A percentile compares a stretch with the other conserved stretches of the same genome.
Evolutionary conservation across 208 protist species (phyloP).

Genomic region (Acanthamoeba royreba): DNA sequence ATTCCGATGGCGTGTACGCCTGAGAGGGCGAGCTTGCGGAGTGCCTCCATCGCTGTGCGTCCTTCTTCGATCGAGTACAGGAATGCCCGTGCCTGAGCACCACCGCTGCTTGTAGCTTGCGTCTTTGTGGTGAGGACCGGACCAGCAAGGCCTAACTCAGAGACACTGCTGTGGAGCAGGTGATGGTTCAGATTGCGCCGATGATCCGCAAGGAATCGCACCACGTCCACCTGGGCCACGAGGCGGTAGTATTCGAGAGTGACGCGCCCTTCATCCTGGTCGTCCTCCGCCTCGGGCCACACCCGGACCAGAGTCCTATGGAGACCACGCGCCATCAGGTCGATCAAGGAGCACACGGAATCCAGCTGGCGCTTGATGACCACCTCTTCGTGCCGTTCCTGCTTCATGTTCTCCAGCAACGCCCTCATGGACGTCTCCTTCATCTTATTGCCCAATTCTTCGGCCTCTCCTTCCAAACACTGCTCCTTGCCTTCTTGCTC

Average conservation of each 20-base stretch:
- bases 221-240: background rate
- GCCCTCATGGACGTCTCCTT: background rate
- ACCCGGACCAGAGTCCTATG: background rate
- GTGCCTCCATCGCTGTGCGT: background rate
- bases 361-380: background rate
- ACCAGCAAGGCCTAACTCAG: background rate
- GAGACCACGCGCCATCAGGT: background rate
- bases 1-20: conserved; percentile 25
- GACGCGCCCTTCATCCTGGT: background rate
- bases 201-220: background rate
- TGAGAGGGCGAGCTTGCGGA: background rate
- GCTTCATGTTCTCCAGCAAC: background rate
- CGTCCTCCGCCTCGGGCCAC: background rate
- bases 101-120: background rate
- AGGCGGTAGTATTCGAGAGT: background rate
- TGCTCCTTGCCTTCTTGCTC: background rate
- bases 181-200: background rate
- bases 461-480: background rate
- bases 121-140: background rate
- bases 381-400: background rate
- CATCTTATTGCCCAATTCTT: background rate
- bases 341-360: background rate
- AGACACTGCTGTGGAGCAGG: background rate
- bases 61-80: background rate
- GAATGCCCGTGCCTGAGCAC: background rate